Evolutionary conservation across 495 filamentous ascomycete species (phyloP).

Genomic region (Filosporella fistucella): DNA sequence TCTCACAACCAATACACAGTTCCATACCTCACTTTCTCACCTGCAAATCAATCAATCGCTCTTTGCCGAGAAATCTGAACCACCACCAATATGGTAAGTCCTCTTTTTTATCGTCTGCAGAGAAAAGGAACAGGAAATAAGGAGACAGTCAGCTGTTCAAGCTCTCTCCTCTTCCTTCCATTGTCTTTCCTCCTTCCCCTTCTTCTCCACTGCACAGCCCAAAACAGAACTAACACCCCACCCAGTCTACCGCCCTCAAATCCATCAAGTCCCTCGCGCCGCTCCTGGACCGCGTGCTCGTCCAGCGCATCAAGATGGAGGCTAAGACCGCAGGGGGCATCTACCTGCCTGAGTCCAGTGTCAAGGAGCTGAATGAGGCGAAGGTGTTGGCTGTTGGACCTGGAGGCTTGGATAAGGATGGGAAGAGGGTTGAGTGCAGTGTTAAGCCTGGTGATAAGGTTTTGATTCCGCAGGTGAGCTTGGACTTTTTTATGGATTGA

Average conservation of each 20-base stretch:
- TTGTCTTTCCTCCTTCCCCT: too few relatives aligned
- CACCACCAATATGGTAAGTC: too few relatives aligned
- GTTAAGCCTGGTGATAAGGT: constrained; percentile 86
- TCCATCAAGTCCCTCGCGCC: constrained; percentile 94
- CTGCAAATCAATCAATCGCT: too few relatives aligned
- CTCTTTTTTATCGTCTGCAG: too few relatives aligned
- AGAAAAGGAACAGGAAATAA: too few relatives aligned
- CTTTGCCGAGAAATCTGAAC: too few relatives aligned
- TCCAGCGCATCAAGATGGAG: constrained; percentile 97
- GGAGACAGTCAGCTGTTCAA: too few relatives aligned
- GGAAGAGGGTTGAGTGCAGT: constrained; percentile 76
- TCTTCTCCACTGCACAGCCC: too few relatives aligned
- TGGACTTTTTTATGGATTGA: constrained; percentile 9
- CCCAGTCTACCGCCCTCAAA: constrained; percentile 64
- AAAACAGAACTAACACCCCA: too few relatives aligned
- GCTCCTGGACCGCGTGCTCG: constrained; percentile 96
- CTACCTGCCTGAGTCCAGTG: constrained; percentile 93
- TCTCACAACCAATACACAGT: too few relatives aligned
- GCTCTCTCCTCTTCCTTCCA: too few relatives aligned
- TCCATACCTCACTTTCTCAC: too few relatives aligned
- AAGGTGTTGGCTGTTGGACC: constrained; percentile 94
- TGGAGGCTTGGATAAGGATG: constrained; percentile 78
- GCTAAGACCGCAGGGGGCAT: constrained; percentile 92
- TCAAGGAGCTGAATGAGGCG: constrained; percentile 98
- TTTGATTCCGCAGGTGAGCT: constrained; percentile 85